Evolutionary conservation across 2,329 filamentous ascomycete species (phyloP), one percentile per base, ranked within the genome.

Genomic region (Periconia sp.): DNA sequence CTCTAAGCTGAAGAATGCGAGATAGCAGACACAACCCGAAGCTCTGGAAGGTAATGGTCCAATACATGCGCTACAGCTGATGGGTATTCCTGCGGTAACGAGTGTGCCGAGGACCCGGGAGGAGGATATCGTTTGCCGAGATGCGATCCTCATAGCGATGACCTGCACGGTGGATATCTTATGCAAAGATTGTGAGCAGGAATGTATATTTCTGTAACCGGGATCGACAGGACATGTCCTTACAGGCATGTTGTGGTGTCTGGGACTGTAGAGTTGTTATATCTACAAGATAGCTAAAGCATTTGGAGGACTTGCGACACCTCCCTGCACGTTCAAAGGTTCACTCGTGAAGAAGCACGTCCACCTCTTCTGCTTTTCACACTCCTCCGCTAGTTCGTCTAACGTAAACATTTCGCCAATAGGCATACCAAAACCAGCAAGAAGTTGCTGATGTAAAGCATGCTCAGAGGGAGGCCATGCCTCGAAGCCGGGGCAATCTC

Each of bases 361-460:
- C 54, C 70, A 76, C 31, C 69, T 48, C 12, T 59, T 48, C 43
- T 63, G 43, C 50, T 55, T 64, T 47, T 58, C 50, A 46, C 72
- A 75, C 26, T 64, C 56, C 49, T 70, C 61, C 1, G 61, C 59
- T 33, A 77, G 47, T 1, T 50, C 61, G 40, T 76, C 70, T 11
- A 77, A 48, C 55, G 73, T 70, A 69, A 73, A 77, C 24, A 77
- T 54, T 45, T 77, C 75, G 2, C 74, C 74, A 36, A 78, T 73
- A 2, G 68, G 66, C 63, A 73, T 68, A 0, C 74, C 74, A 19
- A 73, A 73, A 28, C 74, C 43, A 19, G 62, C 56, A 12, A 77
- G 53, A 68, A 58, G 32, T 5, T 38, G 43, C 26, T 49, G 53
- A 65, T 76, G 74, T 28, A 74, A 40, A 3, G 38, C 52, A 40